Evolutionary conservation across 257 asterid species (phyloP), one percentile per base, ranked within the genome.

Genomic region (Solanum virginianum): DNA sequence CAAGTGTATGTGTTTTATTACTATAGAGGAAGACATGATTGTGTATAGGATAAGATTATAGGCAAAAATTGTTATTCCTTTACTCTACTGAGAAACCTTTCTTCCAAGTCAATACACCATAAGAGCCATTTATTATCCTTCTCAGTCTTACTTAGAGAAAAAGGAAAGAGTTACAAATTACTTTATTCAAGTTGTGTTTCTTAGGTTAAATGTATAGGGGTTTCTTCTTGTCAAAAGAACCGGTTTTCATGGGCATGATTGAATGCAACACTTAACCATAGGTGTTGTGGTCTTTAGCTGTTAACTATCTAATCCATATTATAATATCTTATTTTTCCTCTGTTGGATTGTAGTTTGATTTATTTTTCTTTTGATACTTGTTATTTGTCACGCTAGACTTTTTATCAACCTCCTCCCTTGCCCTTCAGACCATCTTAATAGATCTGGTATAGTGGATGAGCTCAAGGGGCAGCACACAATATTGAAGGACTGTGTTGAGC

Each of bases 401-500:
- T 62, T 63, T 63, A 10, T 57, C n/a, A 18, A 75, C 56, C 10
- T 63, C 63, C 49, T 43, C 60, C 36, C 2, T 16, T 82, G 13
- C 55, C 45, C 32, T 66, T 51, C 17, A 88, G 93, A 90, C 54
- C 89, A 84, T 83, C 85, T 80, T 63, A 91, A 89, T 65, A 88
- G 89, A 75, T 60, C 92, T 84, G 88, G 87, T 83, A 69, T 80
- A n/a, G 70, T 89, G 39, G 93, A 92, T 74, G 98, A 93, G 86
- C 91, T 96, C 68, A 92, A 93, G 95, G 97, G 92, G 90, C 96
- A 95, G 86, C 90, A 90, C 57, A 82, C 89, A 18, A 85, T 90
- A 81, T 88, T 95, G 90, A 93, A 91, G 87, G 98, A 93, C 88
- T 93, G 96, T 88, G 87, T 96, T 18, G 93, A 89, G 83, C 95